A percentile compares a stretch with the other conserved stretches of the same genome.
These are phyloP conservation scores for Rhodotorula sp. DNA, from an alignment of 1,284 basidiomycete species.

Conservation along the genomic window DNA sequence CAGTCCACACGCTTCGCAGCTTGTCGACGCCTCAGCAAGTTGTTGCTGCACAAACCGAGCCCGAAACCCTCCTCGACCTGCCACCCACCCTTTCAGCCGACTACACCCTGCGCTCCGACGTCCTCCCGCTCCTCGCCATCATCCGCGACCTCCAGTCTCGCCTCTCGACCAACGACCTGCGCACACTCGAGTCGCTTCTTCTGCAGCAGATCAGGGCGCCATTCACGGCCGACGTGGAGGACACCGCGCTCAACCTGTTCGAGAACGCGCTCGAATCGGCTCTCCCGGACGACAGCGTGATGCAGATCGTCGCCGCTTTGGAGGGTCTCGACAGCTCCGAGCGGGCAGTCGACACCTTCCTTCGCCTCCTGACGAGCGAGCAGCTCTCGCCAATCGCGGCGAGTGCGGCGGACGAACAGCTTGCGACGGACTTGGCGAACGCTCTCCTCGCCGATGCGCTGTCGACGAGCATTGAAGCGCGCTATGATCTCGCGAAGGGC, in stretches of 20 bases:
- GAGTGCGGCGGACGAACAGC: conserved; percentile 40
- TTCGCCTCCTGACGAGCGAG: conserved; percentile 16
- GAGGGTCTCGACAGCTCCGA: conserved; percentile 17
- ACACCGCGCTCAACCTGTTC: conserved; percentile 41
- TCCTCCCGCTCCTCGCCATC: conserved; percentile 41
- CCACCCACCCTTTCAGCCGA: conserved; percentile 42
- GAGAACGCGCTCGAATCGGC: conserved; percentile 45
- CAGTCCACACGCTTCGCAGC: conserved; percentile 10
- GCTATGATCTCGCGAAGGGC: conserved; percentile 47
- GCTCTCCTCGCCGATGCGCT: conserved; percentile 47
- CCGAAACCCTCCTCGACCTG: conserved; percentile 29
- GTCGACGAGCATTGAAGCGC: conserved; percentile 41
- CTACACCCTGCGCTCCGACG: conserved; percentile 37
- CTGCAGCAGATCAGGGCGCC: conserved; percentile 22
- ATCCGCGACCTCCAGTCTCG: conserved; percentile 11
- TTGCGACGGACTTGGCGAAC: conserved; percentile 46
- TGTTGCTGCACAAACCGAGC: conserved; percentile 42
- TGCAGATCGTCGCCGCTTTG: conserved; percentile 7
- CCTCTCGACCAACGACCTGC: background rate
- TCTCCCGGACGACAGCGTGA: conserved; percentile 33
- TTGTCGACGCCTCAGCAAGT: conserved; percentile 45
- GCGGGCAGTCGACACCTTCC: conserved; percentile 23
- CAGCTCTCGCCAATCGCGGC: conserved; percentile 16
- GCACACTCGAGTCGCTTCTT: conserved; percentile 37
- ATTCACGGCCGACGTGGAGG: conserved; percentile 29